Evolutionary conservation across 2,329 filamentous ascomycete genomes (phyloP), one percentile per base, ranked within the genome.

Genomic region (Colletotrichum zoysiae): DNA sequence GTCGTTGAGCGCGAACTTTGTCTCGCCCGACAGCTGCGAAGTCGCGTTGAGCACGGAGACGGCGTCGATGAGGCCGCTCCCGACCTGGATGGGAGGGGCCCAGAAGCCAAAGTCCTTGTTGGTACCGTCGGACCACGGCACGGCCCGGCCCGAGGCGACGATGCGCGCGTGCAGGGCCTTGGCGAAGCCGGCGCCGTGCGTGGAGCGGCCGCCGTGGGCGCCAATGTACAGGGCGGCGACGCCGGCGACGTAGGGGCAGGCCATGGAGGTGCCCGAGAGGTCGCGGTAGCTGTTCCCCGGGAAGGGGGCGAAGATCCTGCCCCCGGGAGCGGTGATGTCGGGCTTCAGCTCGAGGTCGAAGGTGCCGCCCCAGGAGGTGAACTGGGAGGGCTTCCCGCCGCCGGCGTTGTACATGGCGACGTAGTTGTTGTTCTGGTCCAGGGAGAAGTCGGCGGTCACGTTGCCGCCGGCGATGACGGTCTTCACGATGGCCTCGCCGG

Each of bases 221-320:
- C 81, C 79, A 53, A 86, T 80, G 73, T 83, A 86, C 18, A 87
- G 75, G 9, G 84, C 85, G 2, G 84, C 84, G 30, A 86, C 79
- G 8, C 86, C 87, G 56, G 87, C 86, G 42, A 87, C 81, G 71
- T 87, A 87, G 1, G 87, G 87, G 9, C 84, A 84, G 1, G 87
- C 84, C 87, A 90, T 89, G 1, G 85, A 88, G 0, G 88, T 89
- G 53, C 88, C 88, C 44, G 82, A 85, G 64, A 86, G 78, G 3
- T 85, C 81, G 23, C 82, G 81, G 73, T 87, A 89, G 18, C 73
- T 74, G 42, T 80, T 78, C 26, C 83, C 78, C 1, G 83, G 80
- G 57, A 83, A 85, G 2, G 86, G 88, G 61, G 85, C 86, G 68
- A 86, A 79, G 61, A 89, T 87, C 26, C 83, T 78, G 58, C 82